A percentile compares a stretch with the other conserved stretches of the same genome.
phyloP scores from a whole-genome alignment of 176 grass and related monocot species.

The Thalia dealbata region DNA sequence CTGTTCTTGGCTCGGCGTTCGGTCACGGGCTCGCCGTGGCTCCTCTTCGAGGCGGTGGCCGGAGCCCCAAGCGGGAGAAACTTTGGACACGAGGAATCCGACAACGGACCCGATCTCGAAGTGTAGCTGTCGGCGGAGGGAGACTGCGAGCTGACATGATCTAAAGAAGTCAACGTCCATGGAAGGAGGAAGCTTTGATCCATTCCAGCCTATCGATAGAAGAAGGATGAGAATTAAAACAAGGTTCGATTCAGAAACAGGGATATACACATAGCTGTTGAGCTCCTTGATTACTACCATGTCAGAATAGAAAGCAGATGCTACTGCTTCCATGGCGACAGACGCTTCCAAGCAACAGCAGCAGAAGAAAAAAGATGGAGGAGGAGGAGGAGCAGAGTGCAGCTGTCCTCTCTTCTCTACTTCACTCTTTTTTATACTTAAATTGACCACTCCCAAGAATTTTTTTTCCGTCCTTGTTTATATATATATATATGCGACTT shows the following conservation, averaged over 20 bases:
- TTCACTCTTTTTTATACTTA: too few relatives aligned
- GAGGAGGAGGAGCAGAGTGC: too few relatives aligned
- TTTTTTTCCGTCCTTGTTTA: too few relatives aligned
- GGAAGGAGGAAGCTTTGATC: constrained; percentile 80
- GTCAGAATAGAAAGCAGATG: neutral
- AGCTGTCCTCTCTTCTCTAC: too few relatives aligned
- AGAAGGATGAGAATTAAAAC: neutral
- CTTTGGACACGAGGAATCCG: constrained; percentile 46
- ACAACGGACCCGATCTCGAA: neutral
- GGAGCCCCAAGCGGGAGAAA: constrained; percentile 43
- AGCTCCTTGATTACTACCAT: neutral
- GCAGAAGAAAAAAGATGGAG: neutral
- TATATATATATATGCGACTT: too few relatives aligned
- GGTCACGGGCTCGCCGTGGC: constrained; percentile 35
- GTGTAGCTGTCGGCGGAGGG: constrained; percentile 26
- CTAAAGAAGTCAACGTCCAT: constrained; percentile 55
- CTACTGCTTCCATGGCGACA: neutral
- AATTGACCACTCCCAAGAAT: too few relatives aligned
- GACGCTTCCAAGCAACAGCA: neutral
- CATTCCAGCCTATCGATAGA: constrained; percentile 30
- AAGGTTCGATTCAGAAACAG: neutral
- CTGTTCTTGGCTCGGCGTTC: neutral
- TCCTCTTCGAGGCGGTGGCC: constrained; percentile 31
- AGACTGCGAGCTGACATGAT: constrained; percentile 56
- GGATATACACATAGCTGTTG: neutral